These are phyloP conservation scores for Kurtzmaniella quercitrusa DNA, from an alignment of 1,139 yeast genomes.

Conservation along the genomic window DNA sequence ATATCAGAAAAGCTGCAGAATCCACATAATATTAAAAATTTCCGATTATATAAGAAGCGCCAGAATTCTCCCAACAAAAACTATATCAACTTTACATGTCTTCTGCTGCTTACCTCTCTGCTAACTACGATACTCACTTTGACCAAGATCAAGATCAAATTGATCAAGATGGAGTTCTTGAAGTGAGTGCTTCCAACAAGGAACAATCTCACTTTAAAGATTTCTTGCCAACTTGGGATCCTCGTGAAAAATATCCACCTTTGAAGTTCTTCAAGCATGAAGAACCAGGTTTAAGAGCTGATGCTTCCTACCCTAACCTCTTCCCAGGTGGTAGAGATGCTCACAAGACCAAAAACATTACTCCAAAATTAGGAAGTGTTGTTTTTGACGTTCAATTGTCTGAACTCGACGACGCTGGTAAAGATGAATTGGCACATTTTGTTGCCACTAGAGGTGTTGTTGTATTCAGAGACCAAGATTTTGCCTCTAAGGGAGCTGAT, in stretches of 20 bases:
- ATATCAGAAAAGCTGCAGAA: background rate
- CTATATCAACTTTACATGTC: background rate
- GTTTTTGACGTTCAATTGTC: conserved; percentile 58
- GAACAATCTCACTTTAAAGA: conserved; percentile 27
- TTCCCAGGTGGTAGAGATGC: conserved; percentile 34
- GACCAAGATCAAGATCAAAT: conserved; percentile 36
- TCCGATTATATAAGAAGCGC: background rate
- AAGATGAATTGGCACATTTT: conserved; percentile 27
- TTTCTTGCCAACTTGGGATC: conserved; percentile 50
- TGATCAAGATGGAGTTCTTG: conserved; percentile 33
- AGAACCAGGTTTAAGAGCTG: conserved; percentile 58
- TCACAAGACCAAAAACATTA: conserved; percentile 32
- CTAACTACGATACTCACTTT: conserved; percentile 41
- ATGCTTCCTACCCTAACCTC: conserved; percentile 49
- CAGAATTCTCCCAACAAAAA: background rate
- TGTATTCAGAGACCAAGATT: conserved; percentile 29
- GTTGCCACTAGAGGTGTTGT: conserved; percentile 32
- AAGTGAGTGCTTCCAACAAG: conserved; percentile 21
- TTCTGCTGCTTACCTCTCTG: conserved; percentile 31
- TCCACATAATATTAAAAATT: background rate
- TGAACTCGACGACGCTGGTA: conserved; percentile 45
- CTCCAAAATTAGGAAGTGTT: conserved; percentile 69
- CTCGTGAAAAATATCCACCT: conserved; percentile 32
- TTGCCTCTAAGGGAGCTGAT: conserved; percentile 24
- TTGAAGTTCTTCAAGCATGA: conserved; percentile 44